Evolutionary conservation across 2,329 filamentous ascomycete species (phyloP).

Genomic region (Ophiostoma triangulosporum): DNA sequence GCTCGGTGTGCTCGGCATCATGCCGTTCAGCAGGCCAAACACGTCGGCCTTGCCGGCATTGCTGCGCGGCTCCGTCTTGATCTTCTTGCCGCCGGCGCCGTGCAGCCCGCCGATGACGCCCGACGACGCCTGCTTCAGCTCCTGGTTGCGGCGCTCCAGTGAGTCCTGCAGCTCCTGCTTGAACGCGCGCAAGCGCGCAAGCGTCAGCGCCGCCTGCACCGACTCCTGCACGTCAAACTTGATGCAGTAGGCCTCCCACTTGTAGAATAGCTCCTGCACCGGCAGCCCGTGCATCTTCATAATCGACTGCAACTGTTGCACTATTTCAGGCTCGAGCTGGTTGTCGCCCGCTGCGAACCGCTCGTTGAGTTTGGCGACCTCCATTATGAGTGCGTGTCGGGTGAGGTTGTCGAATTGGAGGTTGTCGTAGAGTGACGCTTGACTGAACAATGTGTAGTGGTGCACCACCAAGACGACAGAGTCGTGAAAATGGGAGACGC

Average conservation of each 20-base stretch:
- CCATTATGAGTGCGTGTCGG: slow-evolving; percentile 19
- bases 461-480: too few relatives aligned
- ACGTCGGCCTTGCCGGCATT: slow-evolving; percentile 51
- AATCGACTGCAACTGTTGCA: slow-evolving; percentile 73
- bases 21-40: slow-evolving; percentile 51
- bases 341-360: slow-evolving; percentile 41
- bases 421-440: neutral
- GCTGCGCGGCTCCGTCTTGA: slow-evolving; percentile 36
- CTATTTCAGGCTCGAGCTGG: slow-evolving; percentile 61
- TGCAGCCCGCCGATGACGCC: neutral
- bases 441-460: too few relatives aligned
- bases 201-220: slow-evolving; percentile 42
- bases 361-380: slow-evolving; percentile 30
- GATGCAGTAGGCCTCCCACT: slow-evolving; percentile 97
- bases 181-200: slow-evolving; percentile 61
- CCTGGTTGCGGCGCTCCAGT: slow-evolving; percentile 39
- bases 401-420: neutral
- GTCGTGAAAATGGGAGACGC: neutral
- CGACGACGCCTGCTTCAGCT: neutral
- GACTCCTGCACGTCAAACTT: slow-evolving; percentile 49
- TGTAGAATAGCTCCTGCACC: slow-evolving; percentile 84
- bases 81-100: neutral
- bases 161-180: slow-evolving; percentile 79
- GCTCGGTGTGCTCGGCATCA: slow-evolving; percentile 42
- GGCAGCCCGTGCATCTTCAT: slow-evolving; percentile 70